Percentiles rank a stretch among this genome's conserved stretches.
Conservation (phyloP, 2,329 filamentous ascomycete species). For the Furcasterigmium sp. region DNA sequence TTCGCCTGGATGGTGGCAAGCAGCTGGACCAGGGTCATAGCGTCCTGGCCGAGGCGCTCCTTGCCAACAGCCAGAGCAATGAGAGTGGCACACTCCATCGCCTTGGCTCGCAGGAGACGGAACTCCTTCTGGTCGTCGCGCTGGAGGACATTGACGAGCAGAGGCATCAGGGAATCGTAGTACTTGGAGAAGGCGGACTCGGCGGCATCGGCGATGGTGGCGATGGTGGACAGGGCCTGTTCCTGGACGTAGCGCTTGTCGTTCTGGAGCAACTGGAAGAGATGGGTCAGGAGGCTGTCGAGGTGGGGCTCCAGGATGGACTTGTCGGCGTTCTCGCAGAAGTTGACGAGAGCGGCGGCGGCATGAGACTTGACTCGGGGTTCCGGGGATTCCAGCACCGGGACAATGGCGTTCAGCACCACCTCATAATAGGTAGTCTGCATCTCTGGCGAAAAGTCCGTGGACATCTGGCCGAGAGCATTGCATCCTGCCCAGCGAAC, state of each 20-base stretch:
- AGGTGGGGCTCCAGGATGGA: conserved; percentile 87
- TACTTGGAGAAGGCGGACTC: conserved; percentile 93
- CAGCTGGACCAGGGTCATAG: conserved; percentile 79
- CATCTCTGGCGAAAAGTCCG: conserved; percentile 97
- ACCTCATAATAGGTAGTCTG: conserved; percentile 89
- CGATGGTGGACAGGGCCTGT: conserved; percentile 94
- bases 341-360: conserved; percentile 96
- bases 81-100: conserved; percentile 97
- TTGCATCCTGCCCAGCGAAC: conserved; percentile 98
- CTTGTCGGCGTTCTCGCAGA: conserved; percentile 97
- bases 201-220: conserved; percentile 96
- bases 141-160: conserved; percentile 83
- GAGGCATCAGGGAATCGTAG: conserved; percentile 92
- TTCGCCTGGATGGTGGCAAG: conserved; percentile 80
- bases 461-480: conserved; percentile 99
- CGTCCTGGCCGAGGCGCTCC: conserved; percentile 83
- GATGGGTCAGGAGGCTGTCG: conserved; percentile 75
- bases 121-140: conserved; percentile 93
- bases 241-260: conserved; percentile 96
- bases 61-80: conserved; percentile 95
- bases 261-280: conserved; percentile 84
- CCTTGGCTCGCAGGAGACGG: conserved; percentile 85
- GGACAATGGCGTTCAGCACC: conserved; percentile 86
- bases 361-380: conserved; percentile 95
- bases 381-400: conserved; percentile 83